These are phyloP conservation scores for Cyclanthera cordifolia DNA, from an alignment of 306 rosid species.

Conservation along the genomic window DNA sequence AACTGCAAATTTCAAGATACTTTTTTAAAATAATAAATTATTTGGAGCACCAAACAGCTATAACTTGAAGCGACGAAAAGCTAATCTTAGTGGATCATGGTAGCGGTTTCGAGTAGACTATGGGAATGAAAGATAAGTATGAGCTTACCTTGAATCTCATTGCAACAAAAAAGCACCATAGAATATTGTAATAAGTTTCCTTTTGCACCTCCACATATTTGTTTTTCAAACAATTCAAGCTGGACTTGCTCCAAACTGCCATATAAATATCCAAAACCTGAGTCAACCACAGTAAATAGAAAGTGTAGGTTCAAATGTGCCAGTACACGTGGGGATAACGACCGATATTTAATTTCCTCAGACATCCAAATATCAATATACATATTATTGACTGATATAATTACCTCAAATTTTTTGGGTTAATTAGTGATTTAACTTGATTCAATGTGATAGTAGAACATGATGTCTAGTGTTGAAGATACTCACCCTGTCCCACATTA, in stretches of 20 bases:
- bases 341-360: too few relatives aligned
- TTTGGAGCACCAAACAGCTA: not conserved
- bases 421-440: too few relatives aligned
- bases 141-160: slow-evolving; percentile 41
- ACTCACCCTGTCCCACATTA: too few relatives aligned
- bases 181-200: slow-evolving; percentile 78
- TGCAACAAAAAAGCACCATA: slow-evolving; percentile 50
- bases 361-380: too few relatives aligned
- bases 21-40: too few relatives aligned
- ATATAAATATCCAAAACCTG: slow-evolving; percentile 77
- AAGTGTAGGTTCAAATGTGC: not conserved
- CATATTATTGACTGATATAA: too few relatives aligned
- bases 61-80: too few relatives aligned
- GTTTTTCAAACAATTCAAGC: slow-evolving; percentile 70
- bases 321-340: not conserved
- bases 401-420: too few relatives aligned
- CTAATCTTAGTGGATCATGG: too few relatives aligned
- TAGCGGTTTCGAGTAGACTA: not conserved
- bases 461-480: too few relatives aligned
- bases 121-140: not conserved
- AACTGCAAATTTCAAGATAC: not conserved
- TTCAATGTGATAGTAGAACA: too few relatives aligned
- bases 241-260: slow-evolving; percentile 99
- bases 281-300: slow-evolving; percentile 45
- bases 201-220: slow-evolving; percentile 62